These are phyloP conservation scores for Linderniella brevidens DNA, from an alignment of 257 asterid genomes.

Conservation along the genomic window DNA sequence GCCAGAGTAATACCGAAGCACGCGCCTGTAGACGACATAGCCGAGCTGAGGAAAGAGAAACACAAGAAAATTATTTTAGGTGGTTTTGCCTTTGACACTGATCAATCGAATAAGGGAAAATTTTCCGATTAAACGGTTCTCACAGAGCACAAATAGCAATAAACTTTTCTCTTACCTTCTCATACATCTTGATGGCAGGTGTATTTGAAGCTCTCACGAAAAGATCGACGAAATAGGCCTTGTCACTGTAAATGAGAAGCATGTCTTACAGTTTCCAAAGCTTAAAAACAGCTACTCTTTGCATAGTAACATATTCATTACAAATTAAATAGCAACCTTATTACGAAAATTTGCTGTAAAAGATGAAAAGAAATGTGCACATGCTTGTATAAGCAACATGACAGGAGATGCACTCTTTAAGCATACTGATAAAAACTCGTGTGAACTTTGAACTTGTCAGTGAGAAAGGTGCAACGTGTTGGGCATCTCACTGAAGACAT, in stretches of 20 bases:
- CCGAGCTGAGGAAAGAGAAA: conserved; percentile 43
- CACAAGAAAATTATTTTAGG: neutral
- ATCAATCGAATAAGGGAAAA: neutral
- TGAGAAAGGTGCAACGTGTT: too few relatives aligned
- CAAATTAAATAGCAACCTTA: too few relatives aligned
- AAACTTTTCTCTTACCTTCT: conserved; percentile 43
- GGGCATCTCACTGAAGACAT: too few relatives aligned
- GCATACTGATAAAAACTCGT: too few relatives aligned
- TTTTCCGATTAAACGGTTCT: neutral
- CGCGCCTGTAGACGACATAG: conserved; percentile 77
- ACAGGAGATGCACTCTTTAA: too few relatives aligned
- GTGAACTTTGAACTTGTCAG: too few relatives aligned
- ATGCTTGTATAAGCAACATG: too few relatives aligned
- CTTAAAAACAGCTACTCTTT: too few relatives aligned
- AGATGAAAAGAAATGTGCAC: too few relatives aligned
- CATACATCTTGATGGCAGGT: conserved; percentile 99
- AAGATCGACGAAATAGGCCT: conserved; percentile 91
- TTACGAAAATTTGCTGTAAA: too few relatives aligned
- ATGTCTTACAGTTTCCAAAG: too few relatives aligned
- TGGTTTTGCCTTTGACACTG: neutral
- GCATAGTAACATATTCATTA: too few relatives aligned
- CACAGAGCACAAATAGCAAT: neutral
- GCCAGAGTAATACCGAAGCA: conserved; percentile 85
- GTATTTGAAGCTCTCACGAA: conserved; percentile 93
- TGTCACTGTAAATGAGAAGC: conserved; percentile 34